Conservation (phyloP, 192 early-diverging fungal species). For the Rhizophagus clarus region DNA sequence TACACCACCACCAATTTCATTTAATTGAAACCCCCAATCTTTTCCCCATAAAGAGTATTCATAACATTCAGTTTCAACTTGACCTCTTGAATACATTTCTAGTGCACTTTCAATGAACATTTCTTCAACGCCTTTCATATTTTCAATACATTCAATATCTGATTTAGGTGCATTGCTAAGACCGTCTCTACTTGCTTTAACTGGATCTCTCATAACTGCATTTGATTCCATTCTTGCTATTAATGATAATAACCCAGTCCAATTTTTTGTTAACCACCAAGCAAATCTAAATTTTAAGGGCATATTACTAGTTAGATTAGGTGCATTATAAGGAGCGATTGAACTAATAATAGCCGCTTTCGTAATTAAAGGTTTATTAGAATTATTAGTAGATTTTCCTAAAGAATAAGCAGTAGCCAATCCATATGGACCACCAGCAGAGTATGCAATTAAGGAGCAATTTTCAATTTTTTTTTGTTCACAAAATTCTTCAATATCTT, state of each 20-base stretch:
- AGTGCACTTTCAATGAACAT: slow-evolving; percentile 23
- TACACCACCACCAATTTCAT: slow-evolving; percentile 22
- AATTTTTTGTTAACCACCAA: slow-evolving; percentile 25
- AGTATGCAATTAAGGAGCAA: slow-evolving; percentile 30
- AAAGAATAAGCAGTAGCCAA: slow-evolving; percentile 22
- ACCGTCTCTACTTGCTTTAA: neutral
- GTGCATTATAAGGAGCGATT: slow-evolving; percentile 21
- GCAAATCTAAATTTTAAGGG: slow-evolving; percentile 31
- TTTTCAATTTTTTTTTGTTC: slow-evolving; percentile 21
- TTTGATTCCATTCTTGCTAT: slow-evolving; percentile 21
- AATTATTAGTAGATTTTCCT: neutral
- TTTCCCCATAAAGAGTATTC: slow-evolving; percentile 32
- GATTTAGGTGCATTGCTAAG: neutral
- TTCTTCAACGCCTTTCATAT: slow-evolving; percentile 8
- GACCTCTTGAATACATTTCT: slow-evolving; percentile 30
- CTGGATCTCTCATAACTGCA: slow-evolving; percentile 9
- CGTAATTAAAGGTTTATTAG: neutral
- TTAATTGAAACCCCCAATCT: slow-evolving; percentile 30
- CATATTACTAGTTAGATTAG: slow-evolving; percentile 15
- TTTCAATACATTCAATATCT: slow-evolving; percentile 12
- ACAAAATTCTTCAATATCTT: slow-evolving; percentile 31
- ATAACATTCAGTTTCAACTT: slow-evolving; percentile 23
- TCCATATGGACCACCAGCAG: slow-evolving; percentile 31
- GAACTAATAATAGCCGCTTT: slow-evolving; percentile 33
- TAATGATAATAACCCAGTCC: slow-evolving; percentile 7